These are phyloP conservation scores for Tilletia setariae DNA, from an alignment of 1,284 basidiomycete species.

Conservation along the genomic window DNA sequence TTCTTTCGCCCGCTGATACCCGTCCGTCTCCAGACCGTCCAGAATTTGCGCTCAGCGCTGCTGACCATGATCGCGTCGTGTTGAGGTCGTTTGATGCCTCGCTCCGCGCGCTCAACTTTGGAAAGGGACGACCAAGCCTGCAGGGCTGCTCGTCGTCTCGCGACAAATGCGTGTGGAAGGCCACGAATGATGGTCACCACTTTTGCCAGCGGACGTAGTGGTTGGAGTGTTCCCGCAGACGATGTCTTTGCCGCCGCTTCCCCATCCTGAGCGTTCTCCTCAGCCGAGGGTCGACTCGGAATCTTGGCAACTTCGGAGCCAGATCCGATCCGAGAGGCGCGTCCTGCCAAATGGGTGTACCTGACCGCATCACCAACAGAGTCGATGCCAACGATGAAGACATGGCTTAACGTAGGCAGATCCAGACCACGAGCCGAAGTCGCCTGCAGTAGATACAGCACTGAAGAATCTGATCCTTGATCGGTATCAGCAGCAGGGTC, in stretches of 20 bases:
- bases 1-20: neutral
- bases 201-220: neutral
- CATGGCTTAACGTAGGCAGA: constrained; percentile 44
- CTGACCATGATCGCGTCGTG: constrained; percentile 15
- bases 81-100: neutral
- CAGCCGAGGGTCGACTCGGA: neutral
- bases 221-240: too few species aligned
- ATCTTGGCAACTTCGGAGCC: neutral
- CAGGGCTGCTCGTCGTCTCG: neutral
- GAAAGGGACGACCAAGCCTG: neutral
- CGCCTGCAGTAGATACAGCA: constrained; percentile 41
- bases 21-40: constrained; percentile 12
- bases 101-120: neutral
- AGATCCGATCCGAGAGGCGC: constrained; percentile 41
- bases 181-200: constrained; percentile 12
- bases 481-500: neutral
- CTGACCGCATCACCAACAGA: constrained; percentile 44
- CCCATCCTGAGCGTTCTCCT: neutral
- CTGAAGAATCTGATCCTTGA: constrained; percentile 17
- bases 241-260: neutral
- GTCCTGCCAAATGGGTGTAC: constrained; percentile 50
- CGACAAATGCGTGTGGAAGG: constrained; percentile 6
- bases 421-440: constrained; percentile 48
- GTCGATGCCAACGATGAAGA: constrained; percentile 45
- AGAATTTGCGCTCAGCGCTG: neutral